phyloP scores from a whole-genome alignment of 768 basidiomycete genomes.

The Boletus subcaerulescens region DNA sequence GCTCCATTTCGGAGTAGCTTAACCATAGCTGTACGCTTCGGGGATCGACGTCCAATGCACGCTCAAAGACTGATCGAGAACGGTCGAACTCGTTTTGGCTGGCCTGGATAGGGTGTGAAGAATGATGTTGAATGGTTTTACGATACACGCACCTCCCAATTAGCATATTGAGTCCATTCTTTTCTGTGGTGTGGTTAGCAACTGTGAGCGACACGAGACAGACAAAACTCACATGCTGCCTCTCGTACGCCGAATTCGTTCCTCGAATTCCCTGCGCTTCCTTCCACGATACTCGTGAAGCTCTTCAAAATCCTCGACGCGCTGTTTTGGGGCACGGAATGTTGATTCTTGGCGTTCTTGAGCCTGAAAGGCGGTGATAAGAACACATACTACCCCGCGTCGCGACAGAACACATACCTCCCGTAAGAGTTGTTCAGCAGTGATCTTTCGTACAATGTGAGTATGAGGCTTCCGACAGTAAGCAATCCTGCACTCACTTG shows the following conservation, averaged over 20 bases:
- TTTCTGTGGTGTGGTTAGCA: conserved; percentile 45
- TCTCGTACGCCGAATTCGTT: conserved; percentile 74
- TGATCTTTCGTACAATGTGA: conserved; percentile 61
- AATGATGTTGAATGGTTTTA: neutral
- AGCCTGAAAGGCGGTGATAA: conserved; percentile 49
- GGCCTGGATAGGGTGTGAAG: conserved; percentile 47
- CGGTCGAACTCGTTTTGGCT: conserved; percentile 96
- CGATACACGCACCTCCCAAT: conserved; percentile 65
- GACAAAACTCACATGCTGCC: conserved; percentile 64
- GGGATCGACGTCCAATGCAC: conserved; percentile 93
- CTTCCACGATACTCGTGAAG: conserved; percentile 87
- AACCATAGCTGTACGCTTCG: conserved; percentile 91
- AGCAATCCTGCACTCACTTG: conserved; percentile 52
- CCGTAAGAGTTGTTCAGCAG: conserved; percentile 94
- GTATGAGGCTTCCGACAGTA: neutral
- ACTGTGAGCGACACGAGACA: neutral
- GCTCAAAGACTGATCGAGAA: conserved; percentile 93
- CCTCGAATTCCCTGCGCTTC: conserved; percentile 93
- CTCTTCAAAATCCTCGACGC: conserved; percentile 94
- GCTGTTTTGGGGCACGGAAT: conserved; percentile 89
- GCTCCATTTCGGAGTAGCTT: conserved; percentile 94
- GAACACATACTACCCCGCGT: neutral
- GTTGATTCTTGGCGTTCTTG: conserved; percentile 96
- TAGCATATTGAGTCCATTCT: conserved; percentile 85
- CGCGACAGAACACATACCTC: conserved; percentile 52